phyloP scores from a whole-genome alignment of 306 rosid species.

The Castanospermum australe region DNA sequence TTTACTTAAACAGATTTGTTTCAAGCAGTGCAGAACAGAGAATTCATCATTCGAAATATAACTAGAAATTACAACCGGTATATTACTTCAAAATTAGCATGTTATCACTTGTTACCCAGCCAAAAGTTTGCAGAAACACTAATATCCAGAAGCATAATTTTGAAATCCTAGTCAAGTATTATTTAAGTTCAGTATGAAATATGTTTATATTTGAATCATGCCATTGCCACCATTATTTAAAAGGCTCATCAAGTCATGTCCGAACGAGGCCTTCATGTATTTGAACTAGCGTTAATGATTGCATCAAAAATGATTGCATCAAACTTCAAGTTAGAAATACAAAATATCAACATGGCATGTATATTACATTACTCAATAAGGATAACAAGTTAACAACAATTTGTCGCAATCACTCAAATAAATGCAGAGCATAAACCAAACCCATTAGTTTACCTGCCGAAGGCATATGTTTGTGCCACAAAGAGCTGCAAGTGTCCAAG shows the following conservation, averaged over 20 bases:
- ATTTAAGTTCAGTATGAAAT: background rate
- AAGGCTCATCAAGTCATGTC: background rate
- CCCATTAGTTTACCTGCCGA: slow-evolving; percentile 65
- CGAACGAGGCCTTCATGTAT: background rate
- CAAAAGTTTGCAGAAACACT: background rate
- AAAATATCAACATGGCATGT: background rate
- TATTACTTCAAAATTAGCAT: background rate
- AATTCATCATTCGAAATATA: background rate
- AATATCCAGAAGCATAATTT: background rate
- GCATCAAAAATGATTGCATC: background rate
- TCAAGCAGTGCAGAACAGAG: background rate
- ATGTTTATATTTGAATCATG: background rate
- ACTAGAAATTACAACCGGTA: no score
- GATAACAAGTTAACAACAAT: slow-evolving; percentile 17
- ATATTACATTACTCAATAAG: background rate
- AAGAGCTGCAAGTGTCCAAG: slow-evolving; percentile 89
- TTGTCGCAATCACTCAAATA: slow-evolving; percentile 1
- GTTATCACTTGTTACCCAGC: background rate
- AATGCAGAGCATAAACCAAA: slow-evolving; percentile 12
- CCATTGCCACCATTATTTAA: background rate
- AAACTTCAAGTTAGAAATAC: background rate
- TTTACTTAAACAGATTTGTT: background rate
- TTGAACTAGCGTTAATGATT: background rate
- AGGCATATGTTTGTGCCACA: slow-evolving; percentile 88
- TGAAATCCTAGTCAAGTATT: slow-evolving; percentile 2